Evolutionary conservation across 1,284 basidiomycete genomes (phyloP).

Genomic region (Taiwanofungus camphoratus): DNA sequence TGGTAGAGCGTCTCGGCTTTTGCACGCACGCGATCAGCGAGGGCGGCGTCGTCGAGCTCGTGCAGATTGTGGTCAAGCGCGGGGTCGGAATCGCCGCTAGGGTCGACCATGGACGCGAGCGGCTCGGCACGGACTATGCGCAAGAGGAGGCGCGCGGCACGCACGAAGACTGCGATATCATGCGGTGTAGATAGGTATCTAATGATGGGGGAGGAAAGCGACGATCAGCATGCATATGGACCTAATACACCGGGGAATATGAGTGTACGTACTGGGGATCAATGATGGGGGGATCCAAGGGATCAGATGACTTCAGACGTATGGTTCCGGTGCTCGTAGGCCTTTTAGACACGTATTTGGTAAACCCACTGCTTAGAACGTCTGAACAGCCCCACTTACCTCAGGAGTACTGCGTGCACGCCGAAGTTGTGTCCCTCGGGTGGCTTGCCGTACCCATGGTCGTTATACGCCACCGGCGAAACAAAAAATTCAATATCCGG

Average conservation of each 20-base stretch:
- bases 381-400: conserved; percentile 15
- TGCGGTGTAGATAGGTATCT: conserved; percentile 54
- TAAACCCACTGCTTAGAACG: no score
- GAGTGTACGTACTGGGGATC: conserved; percentile 37
- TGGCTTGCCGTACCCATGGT: conserved; percentile 17
- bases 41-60: conserved; percentile 24
- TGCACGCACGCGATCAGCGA: conserved; percentile 34
- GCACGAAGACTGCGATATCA: conserved; percentile 50
- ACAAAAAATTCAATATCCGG: conserved; percentile 62
- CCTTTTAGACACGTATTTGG: conserved; percentile 19
- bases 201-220: not conserved
- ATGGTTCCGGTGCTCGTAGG: conserved; percentile 40
- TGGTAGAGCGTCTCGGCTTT: conserved; percentile 56
- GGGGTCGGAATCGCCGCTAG: conserved; percentile 19
- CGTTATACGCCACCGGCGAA: conserved; percentile 39
- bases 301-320: conserved; percentile 33
- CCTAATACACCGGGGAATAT: not conserved
- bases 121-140: conserved; percentile 48
- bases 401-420: conserved; percentile 27
- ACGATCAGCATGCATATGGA: not conserved
- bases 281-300: conserved; percentile 37
- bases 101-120: conserved; percentile 42
- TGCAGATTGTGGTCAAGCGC: conserved; percentile 26
- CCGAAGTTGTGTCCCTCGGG: conserved; percentile 24
- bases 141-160: conserved; percentile 44